Percentiles rank a stretch among this genome's conserved stretches.
phyloP scores from a whole-genome alignment of 208 protist genomes.

The Leishmania braziliensis region DNA sequence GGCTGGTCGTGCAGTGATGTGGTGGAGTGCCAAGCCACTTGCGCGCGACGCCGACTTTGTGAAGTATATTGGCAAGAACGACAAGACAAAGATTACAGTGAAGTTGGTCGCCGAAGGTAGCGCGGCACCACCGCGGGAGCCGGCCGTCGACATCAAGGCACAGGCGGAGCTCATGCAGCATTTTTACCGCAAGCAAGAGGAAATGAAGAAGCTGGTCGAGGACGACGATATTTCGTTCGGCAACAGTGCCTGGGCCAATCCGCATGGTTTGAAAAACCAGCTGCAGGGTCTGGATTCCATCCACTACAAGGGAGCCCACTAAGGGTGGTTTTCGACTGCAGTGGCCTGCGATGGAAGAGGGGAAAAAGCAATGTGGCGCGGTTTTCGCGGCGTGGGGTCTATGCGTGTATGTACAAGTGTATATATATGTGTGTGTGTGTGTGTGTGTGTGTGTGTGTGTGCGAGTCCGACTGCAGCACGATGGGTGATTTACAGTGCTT shows the following conservation, averaged over 20 bases:
- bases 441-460: slow-evolving; percentile 2
- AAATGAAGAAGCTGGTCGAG: slow-evolving; percentile 92
- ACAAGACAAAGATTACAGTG: slow-evolving; percentile 94
- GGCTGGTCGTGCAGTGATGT: slow-evolving; percentile 69
- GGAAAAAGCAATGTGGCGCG: too few species aligned
- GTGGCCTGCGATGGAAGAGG: too few species aligned
- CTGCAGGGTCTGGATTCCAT: slow-evolving; percentile 82
- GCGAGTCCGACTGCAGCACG: not conserved
- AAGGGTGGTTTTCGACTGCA: not conserved
- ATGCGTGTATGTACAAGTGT: not conserved
- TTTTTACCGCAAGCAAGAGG: slow-evolving; percentile 93
- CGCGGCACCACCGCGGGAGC: slow-evolving; percentile 81
- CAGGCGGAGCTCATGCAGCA: slow-evolving; percentile 93
- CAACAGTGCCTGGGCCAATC: slow-evolving; percentile 92
- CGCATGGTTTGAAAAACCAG: slow-evolving; percentile 86
- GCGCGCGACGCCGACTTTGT: slow-evolving; percentile 66
- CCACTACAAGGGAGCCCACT: slow-evolving; percentile 46
- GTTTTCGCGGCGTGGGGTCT: too few species aligned
- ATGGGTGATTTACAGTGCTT: not conserved
- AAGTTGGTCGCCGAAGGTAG: slow-evolving; percentile 82
- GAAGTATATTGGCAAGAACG: slow-evolving; percentile 93
- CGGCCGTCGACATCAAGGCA: slow-evolving; percentile 72
- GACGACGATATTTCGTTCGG: slow-evolving; percentile 90
- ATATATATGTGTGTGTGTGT: not conserved
- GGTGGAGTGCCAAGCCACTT: slow-evolving; percentile 91